These are phyloP conservation scores for Isabelozyma heimii DNA, from an alignment of 805 yeast species.

Conservation along the genomic window DNA sequence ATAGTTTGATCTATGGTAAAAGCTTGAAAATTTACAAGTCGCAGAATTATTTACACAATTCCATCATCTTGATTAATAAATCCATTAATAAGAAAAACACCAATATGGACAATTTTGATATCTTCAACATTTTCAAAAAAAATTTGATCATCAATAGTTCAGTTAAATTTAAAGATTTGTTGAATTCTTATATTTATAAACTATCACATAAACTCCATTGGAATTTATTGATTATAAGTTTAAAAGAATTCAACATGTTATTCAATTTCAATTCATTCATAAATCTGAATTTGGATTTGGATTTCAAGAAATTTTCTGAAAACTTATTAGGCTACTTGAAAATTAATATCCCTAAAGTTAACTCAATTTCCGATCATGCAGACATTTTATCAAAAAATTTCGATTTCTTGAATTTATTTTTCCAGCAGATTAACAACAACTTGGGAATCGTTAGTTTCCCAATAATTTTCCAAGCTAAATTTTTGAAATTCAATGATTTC, in stretches of 20 bases:
- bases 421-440: slow-evolving; percentile 41
- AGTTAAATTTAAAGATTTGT: slow-evolving; percentile 46
- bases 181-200: slow-evolving; percentile 45
- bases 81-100: slow-evolving; percentile 18
- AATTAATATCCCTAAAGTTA: neutral
- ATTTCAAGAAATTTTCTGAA: neutral
- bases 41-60: slow-evolving; percentile 47
- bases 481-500: slow-evolving; percentile 15
- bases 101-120: slow-evolving; percentile 10
- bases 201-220: slow-evolving; percentile 42
- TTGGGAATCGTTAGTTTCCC: slow-evolving; percentile 53
- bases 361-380: neutral
- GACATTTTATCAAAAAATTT: neutral
- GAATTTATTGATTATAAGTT: slow-evolving; percentile 42
- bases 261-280: slow-evolving; percentile 14
- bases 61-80: slow-evolving; percentile 52
- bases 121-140: slow-evolving; percentile 46
- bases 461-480: slow-evolving; percentile 36
- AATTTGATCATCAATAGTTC: slow-evolving; percentile 52
- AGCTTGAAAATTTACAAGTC: slow-evolving; percentile 26
- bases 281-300: slow-evolving; percentile 9
- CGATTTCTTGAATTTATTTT: slow-evolving; percentile 2
- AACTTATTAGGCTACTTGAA: neutral
- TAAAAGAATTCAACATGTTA: slow-evolving; percentile 42
- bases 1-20: slow-evolving; percentile 15